Evolutionary conservation across 306 rosid genomes (phyloP), one percentile per base, ranked within the genome.

Genomic region (Prunus mume): DNA sequence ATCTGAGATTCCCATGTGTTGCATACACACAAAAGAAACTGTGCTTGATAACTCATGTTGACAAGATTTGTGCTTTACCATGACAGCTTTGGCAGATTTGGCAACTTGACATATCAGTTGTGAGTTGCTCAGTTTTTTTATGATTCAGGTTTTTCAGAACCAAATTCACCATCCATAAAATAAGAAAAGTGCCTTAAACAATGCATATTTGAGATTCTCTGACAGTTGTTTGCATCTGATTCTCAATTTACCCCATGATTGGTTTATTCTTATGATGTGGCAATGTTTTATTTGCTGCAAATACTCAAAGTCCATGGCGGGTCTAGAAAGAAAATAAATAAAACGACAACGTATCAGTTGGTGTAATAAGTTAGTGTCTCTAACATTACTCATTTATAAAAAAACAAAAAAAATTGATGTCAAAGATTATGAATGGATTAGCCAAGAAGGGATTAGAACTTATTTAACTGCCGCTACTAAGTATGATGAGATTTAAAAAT

Each of bases 1-100:
- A 41, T 57, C 55, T 57, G 38, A 72, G 67, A 72, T 57, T 72
- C 67, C 67, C 67, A 72, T 22, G 76, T 38, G 67, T 72, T 72
- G 55, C 41, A 72, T 57, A 27, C 76, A 72, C 32, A 43, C 34
- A 72, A 27, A 41, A 6, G 43, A 66, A 41, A 66, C 18, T 41
- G 52, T 45, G 15, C 5, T 41, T 66, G 51, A 66, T 66, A 0
- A 11, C 10, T 20, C 24, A 3, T 65, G 46, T 38, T 41, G 71
- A n/a, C 71, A 66, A 32, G 15, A 64, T 17, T 18, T 64, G 49
- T 32, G 24, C 10, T 3, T 1, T 3, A 41, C 25, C 51, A 11
- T 66, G 50, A 41, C 51, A 66, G 13, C 5, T 38, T 66, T 66
- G 52, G 51, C 19, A 41, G 2, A 64, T 32, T 64, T 64, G 47